Evolutionary conservation across 2,329 filamentous ascomycete genomes (phyloP), one percentile per base, ranked within the genome.

Genomic region (Celoporthe dispersa): DNA sequence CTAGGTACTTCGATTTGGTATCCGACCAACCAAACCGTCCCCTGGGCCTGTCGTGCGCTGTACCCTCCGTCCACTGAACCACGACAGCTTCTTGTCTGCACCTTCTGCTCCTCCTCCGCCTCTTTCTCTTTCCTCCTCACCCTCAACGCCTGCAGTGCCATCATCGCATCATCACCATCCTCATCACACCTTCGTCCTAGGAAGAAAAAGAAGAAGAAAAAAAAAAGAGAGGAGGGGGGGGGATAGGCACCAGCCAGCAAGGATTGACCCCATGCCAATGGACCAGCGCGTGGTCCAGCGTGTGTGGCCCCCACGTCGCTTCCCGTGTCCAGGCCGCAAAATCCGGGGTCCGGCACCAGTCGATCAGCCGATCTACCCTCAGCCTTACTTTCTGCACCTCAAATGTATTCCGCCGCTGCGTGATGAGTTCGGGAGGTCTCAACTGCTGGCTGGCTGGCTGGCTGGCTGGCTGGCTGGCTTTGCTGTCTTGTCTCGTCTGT

Each of bases 321-420:
- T 60, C 55, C 55, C 55, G 51, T n/a, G 31, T 28, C 55, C 19
- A 12, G 31, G 2, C 25, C 57, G 16, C 31, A 60, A 19, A 60
- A 60, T 60, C 57, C 22, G 57, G 57, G 57, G 57, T 60, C 57
- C 33, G 7, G 33, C 51, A 55, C n/a, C 53, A 57, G 53, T 31
- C 53, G 25, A 19, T 31, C 57, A 60, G 57, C 37, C 57, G 33
- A 60, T 60, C 57, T 8, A 31, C 57, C 53, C 33, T 60, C 57
- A 60, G 57, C 57, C 57, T 60, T 60, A 60, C n/a, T 37, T 60
- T 25, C 31, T 60, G 57, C 57, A 60, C 31, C 12, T 60, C 19
- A 9, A 19, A 60, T 60, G 57, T 7, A 37, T 35, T 22, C 33
- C 57, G 33, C 57, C 33, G 9, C 31, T 37, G 37, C 19, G 31